These are phyloP conservation scores for Hippophae tibetana DNA, from an alignment of 306 rosid genomes.

Conservation along the genomic window DNA sequence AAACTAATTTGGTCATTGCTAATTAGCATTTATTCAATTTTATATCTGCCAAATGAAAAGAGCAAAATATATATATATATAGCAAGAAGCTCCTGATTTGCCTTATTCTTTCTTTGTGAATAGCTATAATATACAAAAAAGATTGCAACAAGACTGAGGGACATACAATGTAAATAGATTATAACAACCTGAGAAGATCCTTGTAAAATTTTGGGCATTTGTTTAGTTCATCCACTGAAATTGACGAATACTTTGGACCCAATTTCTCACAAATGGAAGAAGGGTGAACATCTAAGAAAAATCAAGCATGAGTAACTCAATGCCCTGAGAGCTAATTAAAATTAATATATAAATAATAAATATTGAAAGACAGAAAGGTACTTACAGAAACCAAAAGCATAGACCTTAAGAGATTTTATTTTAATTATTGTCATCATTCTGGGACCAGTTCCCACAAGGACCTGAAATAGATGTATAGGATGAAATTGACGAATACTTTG, in stretches of 20 bases:
- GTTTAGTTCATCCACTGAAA: constrained; percentile 56
- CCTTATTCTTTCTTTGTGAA: background rate
- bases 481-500: constrained; percentile 70
- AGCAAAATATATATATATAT: too few relatives aligned
- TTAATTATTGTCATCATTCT: constrained; percentile 68
- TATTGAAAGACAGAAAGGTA: constrained; percentile 10
- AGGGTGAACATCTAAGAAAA: constrained; percentile 65
- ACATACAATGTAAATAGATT: background rate
- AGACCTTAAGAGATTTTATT: constrained; percentile 74
- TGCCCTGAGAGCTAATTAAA: constrained; percentile 5
- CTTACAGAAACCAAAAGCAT: constrained; percentile 99
- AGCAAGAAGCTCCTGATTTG: too few relatives aligned
- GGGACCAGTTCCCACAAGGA: constrained; percentile 91
- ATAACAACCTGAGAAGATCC: constrained; percentile 86
- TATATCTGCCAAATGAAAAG: too few relatives aligned
- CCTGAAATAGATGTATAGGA: constrained; percentile 51
- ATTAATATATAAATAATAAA: constrained; percentile 5
- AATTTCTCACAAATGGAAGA: constrained; percentile 69
- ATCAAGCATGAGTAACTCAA: constrained; percentile 6
- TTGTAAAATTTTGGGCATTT: constrained; percentile 48
- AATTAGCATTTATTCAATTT: too few relatives aligned
- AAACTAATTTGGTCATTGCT: too few relatives aligned
- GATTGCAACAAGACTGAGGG: background rate
- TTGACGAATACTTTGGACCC: constrained; percentile 77
- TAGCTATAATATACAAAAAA: background rate